These are phyloP conservation scores for Phyllosticta citriasiana DNA, from an alignment of 2,329 filamentous ascomycete genomes.

Conservation along the genomic window DNA sequence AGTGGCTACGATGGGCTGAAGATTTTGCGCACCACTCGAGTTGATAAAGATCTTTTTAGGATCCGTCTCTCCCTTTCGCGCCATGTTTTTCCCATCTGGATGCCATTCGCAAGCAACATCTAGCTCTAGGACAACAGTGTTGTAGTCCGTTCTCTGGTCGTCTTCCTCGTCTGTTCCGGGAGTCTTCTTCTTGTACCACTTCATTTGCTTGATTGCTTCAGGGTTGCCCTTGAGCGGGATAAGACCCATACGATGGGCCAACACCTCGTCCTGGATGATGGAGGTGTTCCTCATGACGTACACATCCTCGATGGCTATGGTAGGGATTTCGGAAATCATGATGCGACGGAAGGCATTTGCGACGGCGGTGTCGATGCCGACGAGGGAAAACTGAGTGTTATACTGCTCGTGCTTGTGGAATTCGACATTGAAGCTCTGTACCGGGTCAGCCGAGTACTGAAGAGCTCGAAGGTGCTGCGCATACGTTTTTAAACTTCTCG, in stretches of 20 bases:
- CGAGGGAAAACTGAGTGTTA: conserved; percentile 79
- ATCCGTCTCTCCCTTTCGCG: conserved; percentile 63
- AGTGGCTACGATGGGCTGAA: not conserved
- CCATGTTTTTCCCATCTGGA: conserved; percentile 44
- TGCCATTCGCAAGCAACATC: conserved; percentile 74
- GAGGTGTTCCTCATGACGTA: conserved; percentile 96
- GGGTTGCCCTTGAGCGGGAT: conserved; percentile 77
- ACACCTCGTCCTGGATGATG: conserved; percentile 94
- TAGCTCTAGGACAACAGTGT: conserved; percentile 73
- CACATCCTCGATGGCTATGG: conserved; percentile 85
- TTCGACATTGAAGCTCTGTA: conserved; percentile 57
- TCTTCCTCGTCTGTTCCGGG: conserved; percentile 31
- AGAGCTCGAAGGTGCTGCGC: conserved; percentile 8
- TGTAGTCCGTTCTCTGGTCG: conserved; percentile 58
- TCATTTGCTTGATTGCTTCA: conserved; percentile 69
- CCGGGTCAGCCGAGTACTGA: not conserved
- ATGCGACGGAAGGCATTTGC: conserved; percentile 97
- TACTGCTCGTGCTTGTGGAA: conserved; percentile 75
- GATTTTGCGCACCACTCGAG: conserved; percentile 43
- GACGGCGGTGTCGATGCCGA: conserved; percentile 84
- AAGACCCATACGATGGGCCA: conserved; percentile 80
- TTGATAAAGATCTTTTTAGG: conserved; percentile 77
- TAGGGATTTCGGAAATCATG: conserved; percentile 86
- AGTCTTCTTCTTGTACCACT: conserved; percentile 67
- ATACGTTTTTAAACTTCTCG: conserved; percentile 55